These are phyloP conservation scores for Rhynchosporium graminicola DNA, from an alignment of 2,329 filamentous ascomycete genomes.

Conservation along the genomic window DNA sequence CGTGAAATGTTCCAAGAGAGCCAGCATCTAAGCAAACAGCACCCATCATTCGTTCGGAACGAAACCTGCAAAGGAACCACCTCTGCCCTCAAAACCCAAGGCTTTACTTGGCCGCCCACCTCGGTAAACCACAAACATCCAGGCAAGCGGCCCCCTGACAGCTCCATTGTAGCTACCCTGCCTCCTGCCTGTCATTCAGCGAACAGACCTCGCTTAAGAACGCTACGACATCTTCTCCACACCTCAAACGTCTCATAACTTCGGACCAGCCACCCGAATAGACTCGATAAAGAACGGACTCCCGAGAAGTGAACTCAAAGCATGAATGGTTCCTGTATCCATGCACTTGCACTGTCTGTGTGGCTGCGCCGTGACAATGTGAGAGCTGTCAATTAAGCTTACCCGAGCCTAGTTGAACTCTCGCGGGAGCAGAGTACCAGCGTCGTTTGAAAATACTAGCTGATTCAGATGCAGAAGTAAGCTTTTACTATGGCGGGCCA, in stretches of 20 bases:
- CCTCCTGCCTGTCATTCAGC: slow-evolving; percentile 1
- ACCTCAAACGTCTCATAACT: slow-evolving; percentile 9
- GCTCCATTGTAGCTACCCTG: not conserved
- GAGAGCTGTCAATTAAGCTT: slow-evolving; percentile 1
- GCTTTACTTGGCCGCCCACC: not conserved
- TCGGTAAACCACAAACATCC: not conserved
- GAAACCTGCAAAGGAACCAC: not conserved
- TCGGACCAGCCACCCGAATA: slow-evolving; percentile 12
- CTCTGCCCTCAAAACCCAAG: not conserved
- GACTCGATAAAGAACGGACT: not conserved
- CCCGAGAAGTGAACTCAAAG: not conserved
- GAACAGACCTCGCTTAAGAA: slow-evolving; percentile 1
- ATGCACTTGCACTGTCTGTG: not conserved
- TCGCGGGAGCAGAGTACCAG: not conserved
- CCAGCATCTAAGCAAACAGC: not conserved
- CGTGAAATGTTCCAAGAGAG: slow-evolving; percentile 3
- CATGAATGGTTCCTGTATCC: not conserved
- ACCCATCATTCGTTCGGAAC: not conserved
- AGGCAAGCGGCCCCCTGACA: not conserved
- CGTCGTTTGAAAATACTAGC: slow-evolving; percentile 9
- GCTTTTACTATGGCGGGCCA: slow-evolving; percentile 5
- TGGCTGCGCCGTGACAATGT: not conserved
- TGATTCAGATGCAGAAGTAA: slow-evolving; percentile 9
- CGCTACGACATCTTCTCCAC: slow-evolving; percentile 12
- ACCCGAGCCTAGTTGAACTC: not conserved